Evolutionary conservation across 1,284 basidiomycete genomes (phyloP).

Genomic region (Marasmius tenuissimus): DNA sequence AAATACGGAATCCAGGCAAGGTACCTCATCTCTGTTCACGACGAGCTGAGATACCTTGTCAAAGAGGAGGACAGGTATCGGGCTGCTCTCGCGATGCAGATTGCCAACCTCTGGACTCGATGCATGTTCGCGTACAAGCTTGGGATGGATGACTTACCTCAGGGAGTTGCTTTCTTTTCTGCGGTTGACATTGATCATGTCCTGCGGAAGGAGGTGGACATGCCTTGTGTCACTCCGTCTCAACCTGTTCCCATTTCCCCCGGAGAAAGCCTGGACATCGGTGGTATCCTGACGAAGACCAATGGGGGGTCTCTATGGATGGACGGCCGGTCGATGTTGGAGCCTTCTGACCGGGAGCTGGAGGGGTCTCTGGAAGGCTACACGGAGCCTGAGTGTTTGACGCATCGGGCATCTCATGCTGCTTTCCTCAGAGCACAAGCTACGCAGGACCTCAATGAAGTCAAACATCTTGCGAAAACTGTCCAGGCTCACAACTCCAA

Average conservation of each 20-base stretch:
- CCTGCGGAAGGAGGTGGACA: constrained; percentile 94
- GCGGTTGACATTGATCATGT: constrained; percentile 94
- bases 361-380: constrained; percentile 47
- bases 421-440: constrained; percentile 76
- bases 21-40: constrained; percentile 97
- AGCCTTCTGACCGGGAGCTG: constrained; percentile 16
- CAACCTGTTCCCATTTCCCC: constrained; percentile 82
- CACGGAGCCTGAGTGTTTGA: constrained; percentile 52
- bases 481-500: constrained; percentile 39
- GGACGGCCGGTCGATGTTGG: constrained; percentile 55
- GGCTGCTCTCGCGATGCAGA: constrained; percentile 89
- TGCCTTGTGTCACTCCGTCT: constrained; percentile 94
- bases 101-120: constrained; percentile 96
- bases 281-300: constrained; percentile 64
- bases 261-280: constrained; percentile 85
- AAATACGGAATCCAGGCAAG: constrained; percentile 88
- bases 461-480: constrained; percentile 62
- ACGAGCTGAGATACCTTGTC: constrained; percentile 94
- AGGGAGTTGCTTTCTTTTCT: constrained; percentile 95
- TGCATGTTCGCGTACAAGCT: constrained; percentile 90
- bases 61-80: constrained; percentile 87
- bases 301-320: constrained; percentile 61
- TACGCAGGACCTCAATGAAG: constrained; percentile 63
- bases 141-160: constrained; percentile 94
- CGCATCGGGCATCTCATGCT: constrained; percentile 60